Evolutionary conservation across 345 rosid genomes (phyloP).

Genomic region (Kernera saxatilis): DNA sequence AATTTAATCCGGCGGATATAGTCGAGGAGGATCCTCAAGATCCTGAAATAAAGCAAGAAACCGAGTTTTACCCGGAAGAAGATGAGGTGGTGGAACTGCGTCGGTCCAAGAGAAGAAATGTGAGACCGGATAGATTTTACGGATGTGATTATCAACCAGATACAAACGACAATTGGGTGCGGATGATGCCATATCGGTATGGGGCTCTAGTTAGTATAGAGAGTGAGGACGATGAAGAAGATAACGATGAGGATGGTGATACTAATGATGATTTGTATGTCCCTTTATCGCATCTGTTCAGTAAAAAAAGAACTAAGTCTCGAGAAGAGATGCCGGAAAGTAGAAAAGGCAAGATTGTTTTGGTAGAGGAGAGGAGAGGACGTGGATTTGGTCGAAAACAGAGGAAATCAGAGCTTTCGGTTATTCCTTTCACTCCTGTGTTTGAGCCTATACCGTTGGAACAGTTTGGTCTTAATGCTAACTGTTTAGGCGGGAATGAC

Average conservation of each 20-base stretch:
- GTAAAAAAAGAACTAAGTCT: neutral
- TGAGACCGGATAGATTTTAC: conserved; percentile 13
- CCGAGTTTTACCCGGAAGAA: conserved; percentile 8
- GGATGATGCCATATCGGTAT: conserved; percentile 24
- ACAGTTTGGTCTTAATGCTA: conserved; percentile 31
- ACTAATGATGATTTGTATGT: conserved; percentile 29
- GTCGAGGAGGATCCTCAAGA: conserved; percentile 29
- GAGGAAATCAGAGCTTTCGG: conserved; percentile 33
- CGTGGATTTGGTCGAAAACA: conserved; percentile 19
- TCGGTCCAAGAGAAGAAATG: conserved; percentile 31
- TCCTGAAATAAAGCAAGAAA: conserved; percentile 21
- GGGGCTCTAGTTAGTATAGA: conserved; percentile 5
- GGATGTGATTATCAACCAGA: conserved; percentile 19
- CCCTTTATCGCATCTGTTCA: conserved; percentile 47
- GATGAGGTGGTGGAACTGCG: conserved; percentile 50
- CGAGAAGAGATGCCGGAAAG: neutral
- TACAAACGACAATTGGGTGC: conserved; percentile 10
- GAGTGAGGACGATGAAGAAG: conserved; percentile 31
- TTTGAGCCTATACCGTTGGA: conserved; percentile 31
- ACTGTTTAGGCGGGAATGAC: neutral
- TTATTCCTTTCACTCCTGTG: conserved; percentile 48
- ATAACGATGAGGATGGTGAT: neutral
- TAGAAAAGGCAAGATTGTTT: neutral
- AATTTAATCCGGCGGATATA: conserved; percentile 26
- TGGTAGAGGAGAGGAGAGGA: conserved; percentile 15